phyloP scores from a whole-genome alignment of 2,329 filamentous ascomycete genomes.

The Cryphonectria radicalis region DNA sequence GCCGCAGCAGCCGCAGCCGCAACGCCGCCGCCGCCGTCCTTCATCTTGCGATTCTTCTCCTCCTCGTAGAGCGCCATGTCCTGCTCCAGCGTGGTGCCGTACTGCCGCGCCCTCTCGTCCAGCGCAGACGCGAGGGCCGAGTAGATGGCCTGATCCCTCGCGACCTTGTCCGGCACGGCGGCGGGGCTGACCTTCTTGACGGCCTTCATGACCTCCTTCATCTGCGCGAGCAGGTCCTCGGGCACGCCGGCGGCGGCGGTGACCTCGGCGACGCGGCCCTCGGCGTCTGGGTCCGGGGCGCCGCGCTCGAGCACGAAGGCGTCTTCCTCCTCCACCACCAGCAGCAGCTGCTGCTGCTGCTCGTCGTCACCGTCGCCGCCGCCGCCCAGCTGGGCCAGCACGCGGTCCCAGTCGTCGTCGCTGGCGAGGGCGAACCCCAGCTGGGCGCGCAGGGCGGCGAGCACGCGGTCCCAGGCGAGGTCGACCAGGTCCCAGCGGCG shows the following conservation, averaged over 20 bases:
- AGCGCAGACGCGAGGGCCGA: conserved; percentile 43
- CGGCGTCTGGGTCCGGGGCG: conserved; percentile 54
- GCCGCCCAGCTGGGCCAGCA: conserved; percentile 49
- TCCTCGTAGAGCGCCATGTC: conserved; percentile 33
- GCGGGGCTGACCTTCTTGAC: conserved; percentile 49
- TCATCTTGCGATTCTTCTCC: neutral
- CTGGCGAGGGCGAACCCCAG: conserved; percentile 39
- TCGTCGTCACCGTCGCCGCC: conserved; percentile 42
- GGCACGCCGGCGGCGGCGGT: conserved; percentile 49
- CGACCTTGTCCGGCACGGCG: conserved; percentile 53
- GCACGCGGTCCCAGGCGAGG: conserved; percentile 65
- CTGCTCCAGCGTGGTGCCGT: conserved; percentile 38
- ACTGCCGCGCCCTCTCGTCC: conserved; percentile 34
- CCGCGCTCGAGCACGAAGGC: conserved; percentile 70
- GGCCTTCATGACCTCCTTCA: conserved; percentile 54
- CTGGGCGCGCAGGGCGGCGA: conserved; percentile 46
- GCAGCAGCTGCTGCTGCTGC: conserved; percentile 58
- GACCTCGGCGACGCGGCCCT: conserved; percentile 43
- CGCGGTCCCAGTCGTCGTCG: conserved; percentile 24
- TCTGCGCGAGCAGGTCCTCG: conserved; percentile 55
- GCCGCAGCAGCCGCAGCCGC: neutral
- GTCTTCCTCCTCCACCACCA: conserved; percentile 67
- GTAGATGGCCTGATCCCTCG: conserved; percentile 51
- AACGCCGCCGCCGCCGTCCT: conserved; percentile 4
- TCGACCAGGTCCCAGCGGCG: conserved; percentile 82